Conservation (phyloP, 192 early-diverging fungal species). For the Coemansia sp. region DNA sequence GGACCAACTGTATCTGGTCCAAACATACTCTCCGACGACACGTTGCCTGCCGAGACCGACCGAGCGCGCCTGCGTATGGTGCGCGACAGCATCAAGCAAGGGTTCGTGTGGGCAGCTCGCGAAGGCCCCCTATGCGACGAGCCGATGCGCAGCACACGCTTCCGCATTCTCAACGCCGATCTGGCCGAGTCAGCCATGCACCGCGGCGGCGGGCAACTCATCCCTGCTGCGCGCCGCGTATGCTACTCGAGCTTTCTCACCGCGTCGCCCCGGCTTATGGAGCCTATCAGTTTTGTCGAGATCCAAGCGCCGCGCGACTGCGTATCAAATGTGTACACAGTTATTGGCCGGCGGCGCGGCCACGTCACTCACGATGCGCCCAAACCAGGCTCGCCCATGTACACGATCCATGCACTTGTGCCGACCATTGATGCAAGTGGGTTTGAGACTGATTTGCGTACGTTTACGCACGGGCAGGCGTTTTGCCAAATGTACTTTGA, state of each 20-base stretch:
- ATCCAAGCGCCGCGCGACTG: conserved; percentile 96
- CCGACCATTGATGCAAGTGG: conserved; percentile 96
- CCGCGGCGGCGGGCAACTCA: conserved; percentile 94
- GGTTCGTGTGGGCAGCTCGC: conserved; percentile 96
- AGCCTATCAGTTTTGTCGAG: conserved; percentile 94
- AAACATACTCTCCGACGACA: conserved; percentile 93
- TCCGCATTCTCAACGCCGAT: conserved; percentile 85
- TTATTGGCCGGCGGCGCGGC: conserved; percentile 88
- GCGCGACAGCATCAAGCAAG: conserved; percentile 86
- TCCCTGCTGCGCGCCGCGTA: conserved; percentile 93
- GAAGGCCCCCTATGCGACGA: conserved; percentile 98
- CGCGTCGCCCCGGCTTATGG: conserved; percentile 95
- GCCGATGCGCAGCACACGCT: conserved; percentile 94
- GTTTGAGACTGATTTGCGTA: conserved; percentile 94
- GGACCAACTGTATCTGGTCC: conserved; percentile 88
- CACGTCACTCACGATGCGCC: conserved; percentile 95
- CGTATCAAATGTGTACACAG: conserved; percentile 92
- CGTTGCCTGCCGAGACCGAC: conserved; percentile 86
- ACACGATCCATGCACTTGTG: conserved; percentile 89
- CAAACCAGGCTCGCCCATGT: conserved; percentile 91
- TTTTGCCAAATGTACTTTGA: conserved; percentile 99
- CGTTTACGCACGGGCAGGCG: conserved; percentile 95
- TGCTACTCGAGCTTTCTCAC: conserved; percentile 96
- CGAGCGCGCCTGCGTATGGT: conserved; percentile 75
- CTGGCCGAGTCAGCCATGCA: conserved; percentile 85